Base-by-base conservation (phyloP, 768 basidiomycete genomes). In the Hygrophorus pudorinus region DNA sequence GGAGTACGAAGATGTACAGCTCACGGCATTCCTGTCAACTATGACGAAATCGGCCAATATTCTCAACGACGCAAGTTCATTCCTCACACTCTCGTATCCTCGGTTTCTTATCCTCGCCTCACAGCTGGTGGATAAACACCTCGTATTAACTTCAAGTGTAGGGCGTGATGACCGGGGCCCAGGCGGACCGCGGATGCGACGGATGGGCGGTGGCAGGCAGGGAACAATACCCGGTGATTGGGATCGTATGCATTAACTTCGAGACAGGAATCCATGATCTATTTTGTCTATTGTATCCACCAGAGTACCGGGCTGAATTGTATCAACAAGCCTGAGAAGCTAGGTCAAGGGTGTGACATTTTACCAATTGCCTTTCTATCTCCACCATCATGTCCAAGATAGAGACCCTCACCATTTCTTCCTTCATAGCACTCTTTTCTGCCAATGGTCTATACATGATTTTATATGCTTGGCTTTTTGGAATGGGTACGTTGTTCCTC, bases 1-100 rank as follows among this genome's bases (percentile, higher is more conserved):
- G 91, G 94, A 99, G 76, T 90, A 93, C 62, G 85, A 85, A 55
- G 93, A 99, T 58, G 91, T 94, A 12, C 90, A 96, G 48, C 67
- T 99, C 21, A 96, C 91, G 1, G 81, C 85, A 7, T 88, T 89
- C 63, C 69, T 99, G 10, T 81, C 90, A 0, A 78, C 81, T 11
- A 63, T 99, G 47, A 97, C 93, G 5, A 93, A 92, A 63, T 85
- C 87, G 24, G 73, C 93, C 12, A 83, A 82, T 51, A 76, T 82
- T 8, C 62, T 97, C 46, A 97, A 93, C 58, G 90, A 94, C 54
- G 93, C 94, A 56, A 54, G 88, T 54, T 32, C 13, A 42, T 41
- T 33, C 41, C 27, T 42, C 20, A 46, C 29, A 36, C 11, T 38
- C 35, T 31, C 18, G 27, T 38, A 47, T 47, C 30, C 40, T 42